A percentile compares a stretch with the other conserved stretches of the same genome.
phyloP scores from a whole-genome alignment of 352 stramenopile genomes.

The Phytophthora ohioensis region DNA sequence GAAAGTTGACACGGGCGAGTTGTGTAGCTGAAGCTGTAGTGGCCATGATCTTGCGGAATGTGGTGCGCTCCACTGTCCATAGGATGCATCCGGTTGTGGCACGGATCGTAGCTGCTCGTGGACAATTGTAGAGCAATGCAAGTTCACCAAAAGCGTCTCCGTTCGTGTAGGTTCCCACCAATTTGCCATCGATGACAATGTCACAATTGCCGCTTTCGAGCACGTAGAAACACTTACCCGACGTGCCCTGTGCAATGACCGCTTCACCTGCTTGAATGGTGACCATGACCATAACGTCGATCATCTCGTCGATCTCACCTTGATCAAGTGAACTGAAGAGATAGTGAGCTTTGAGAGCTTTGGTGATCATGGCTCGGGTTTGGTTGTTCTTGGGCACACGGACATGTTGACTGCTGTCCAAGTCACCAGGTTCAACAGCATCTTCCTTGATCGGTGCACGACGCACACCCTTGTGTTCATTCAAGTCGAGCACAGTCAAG shows the following conservation, averaged over 20 bases:
- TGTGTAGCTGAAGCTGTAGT: slow-evolving; percentile 80
- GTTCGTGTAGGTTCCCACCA: slow-evolving; percentile 83
- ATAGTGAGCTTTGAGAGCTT: slow-evolving; percentile 85
- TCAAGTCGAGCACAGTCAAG: slow-evolving; percentile 53
- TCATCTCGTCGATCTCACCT: slow-evolving; percentile 83
- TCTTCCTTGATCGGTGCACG: slow-evolving; percentile 84
- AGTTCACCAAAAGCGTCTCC: slow-evolving; percentile 95
- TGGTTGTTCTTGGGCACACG: slow-evolving; percentile 80
- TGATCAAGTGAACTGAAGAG: slow-evolving; percentile 84
- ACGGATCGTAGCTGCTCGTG: slow-evolving; percentile 93
- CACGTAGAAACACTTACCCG: slow-evolving; percentile 95
- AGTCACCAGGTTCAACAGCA: slow-evolving; percentile 72
- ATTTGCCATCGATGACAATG: slow-evolving; percentile 82
- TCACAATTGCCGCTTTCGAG: slow-evolving; percentile 91
- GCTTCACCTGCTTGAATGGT: slow-evolving; percentile 66
- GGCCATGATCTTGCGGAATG: slow-evolving; percentile 86
- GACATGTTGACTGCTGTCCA: slow-evolving; percentile 53
- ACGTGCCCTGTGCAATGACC: slow-evolving; percentile 86
- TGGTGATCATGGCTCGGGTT: slow-evolving; percentile 80
- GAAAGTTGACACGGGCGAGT: slow-evolving; percentile 87
- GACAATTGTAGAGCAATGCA: slow-evolving; percentile 97
- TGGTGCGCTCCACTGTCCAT: slow-evolving; percentile 94
- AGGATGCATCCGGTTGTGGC: slow-evolving; percentile 87
- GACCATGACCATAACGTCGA: slow-evolving; percentile 85
- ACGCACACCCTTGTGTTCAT: slow-evolving; percentile 70